Conservation (phyloP, 805 yeast species). For the Dipodascopsis tothii region DNA sequence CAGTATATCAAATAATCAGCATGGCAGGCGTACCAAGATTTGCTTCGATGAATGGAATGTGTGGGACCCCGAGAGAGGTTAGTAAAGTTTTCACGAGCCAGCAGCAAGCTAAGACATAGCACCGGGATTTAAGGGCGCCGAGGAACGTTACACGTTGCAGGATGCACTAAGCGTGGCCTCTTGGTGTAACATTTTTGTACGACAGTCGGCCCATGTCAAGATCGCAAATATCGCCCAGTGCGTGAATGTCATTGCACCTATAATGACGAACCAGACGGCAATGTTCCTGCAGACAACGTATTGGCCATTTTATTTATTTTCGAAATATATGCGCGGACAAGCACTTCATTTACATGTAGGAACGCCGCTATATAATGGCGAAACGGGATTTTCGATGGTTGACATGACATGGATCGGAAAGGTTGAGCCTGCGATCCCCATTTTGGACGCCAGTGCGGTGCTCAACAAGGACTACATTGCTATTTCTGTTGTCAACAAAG, state of each 20-base stretch:
- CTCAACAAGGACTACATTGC: constrained; percentile 25
- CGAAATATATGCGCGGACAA: constrained; percentile 32
- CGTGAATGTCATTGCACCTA: constrained; percentile 35
- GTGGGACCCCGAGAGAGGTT: constrained; percentile 33
- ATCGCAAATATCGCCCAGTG: constrained; percentile 34
- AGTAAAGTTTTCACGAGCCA: no score
- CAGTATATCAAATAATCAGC: constrained; percentile 21
- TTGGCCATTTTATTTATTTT: constrained; percentile 29
- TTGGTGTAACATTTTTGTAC: constrained; percentile 33
- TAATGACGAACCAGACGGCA: constrained; percentile 29
- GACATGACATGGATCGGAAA: constrained; percentile 25
- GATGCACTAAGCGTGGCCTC: constrained; percentile 34
- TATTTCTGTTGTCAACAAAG: constrained; percentile 30
- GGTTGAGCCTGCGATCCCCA: constrained; percentile 23
- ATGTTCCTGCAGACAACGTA: constrained; percentile 32
- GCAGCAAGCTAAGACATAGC: no score
- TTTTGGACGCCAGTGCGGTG: constrained; percentile 29
- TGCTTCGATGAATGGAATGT: constrained; percentile 36
- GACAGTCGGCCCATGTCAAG: constrained; percentile 30
- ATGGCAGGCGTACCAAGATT: constrained; percentile 25
- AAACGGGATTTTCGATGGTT: constrained; percentile 4
- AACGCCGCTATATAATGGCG: constrained; percentile 29
- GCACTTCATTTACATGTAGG: constrained; percentile 30
- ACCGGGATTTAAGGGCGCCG: constrained; percentile 32
- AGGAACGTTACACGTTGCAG: constrained; percentile 30